phyloP scores from a whole-genome alignment of 768 basidiomycete genomes.

The Butyriboletus loyo region DNA sequence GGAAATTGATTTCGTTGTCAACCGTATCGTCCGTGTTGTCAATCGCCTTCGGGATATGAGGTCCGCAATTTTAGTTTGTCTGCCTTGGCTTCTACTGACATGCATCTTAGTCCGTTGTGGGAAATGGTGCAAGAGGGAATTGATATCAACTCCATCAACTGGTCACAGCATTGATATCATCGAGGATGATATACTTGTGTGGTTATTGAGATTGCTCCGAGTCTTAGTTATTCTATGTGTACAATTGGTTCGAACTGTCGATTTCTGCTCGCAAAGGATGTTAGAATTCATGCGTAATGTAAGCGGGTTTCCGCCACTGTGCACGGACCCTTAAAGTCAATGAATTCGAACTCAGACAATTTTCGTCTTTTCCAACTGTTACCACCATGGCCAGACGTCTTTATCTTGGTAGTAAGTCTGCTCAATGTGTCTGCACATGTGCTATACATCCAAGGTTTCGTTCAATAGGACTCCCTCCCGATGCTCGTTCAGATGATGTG shows the following conservation, averaged over 20 bases:
- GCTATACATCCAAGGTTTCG: background rate
- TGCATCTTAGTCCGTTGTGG: slow-evolving; percentile 76
- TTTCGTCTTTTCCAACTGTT: slow-evolving; percentile 27
- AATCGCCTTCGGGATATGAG: slow-evolving; percentile 91
- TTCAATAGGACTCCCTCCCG: slow-evolving; percentile 69
- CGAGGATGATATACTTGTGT: background rate
- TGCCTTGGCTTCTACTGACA: slow-evolving; percentile 8
- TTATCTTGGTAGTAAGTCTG: slow-evolving; percentile 74
- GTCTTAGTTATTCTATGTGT: slow-evolving; percentile 12
- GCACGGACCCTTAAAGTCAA: slow-evolving; percentile 32
- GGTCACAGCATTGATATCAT: slow-evolving; percentile 61
- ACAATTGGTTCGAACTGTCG: slow-evolving; percentile 5
- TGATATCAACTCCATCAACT: slow-evolving; percentile 91
- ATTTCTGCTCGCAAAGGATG: background rate
- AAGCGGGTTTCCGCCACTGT: slow-evolving; percentile 14
- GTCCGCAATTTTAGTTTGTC: slow-evolving; percentile 35
- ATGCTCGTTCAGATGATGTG: slow-evolving; percentile 81
- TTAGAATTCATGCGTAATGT: background rate
- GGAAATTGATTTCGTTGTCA: slow-evolving; percentile 92
- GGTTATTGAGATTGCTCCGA: slow-evolving; percentile 7
- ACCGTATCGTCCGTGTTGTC: slow-evolving; percentile 85
- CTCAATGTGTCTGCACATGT: slow-evolving; percentile 3
- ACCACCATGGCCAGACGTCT: slow-evolving; percentile 75
- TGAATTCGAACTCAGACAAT: slow-evolving; percentile 32
- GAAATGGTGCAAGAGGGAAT: slow-evolving; percentile 99